Evolutionary conservation across 305 asterid genomes (phyloP).

Genomic region (Petunia hybrid): DNA sequence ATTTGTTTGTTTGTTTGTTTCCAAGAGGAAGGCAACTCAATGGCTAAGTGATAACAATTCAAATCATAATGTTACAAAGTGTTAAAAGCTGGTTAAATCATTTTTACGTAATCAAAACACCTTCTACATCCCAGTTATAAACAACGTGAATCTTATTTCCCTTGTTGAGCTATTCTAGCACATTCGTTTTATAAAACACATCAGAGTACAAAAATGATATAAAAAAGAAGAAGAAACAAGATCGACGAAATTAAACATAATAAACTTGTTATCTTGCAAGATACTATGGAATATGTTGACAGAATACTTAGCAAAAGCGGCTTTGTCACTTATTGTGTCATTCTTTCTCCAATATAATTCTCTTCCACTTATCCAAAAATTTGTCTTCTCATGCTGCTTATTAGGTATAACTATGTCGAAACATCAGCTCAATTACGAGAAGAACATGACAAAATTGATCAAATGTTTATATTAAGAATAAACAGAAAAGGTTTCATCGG

Average conservation of each 20-base stretch:
- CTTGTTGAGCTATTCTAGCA: too few species aligned
- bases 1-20: neutral
- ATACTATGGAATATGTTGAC: neutral
- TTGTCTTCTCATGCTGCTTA: neutral
- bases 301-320: neutral
- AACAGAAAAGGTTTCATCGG: neutral
- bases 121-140: too few species aligned
- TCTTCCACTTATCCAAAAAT: neutral
- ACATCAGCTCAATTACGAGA: neutral
- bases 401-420: neutral
- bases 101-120: too few species aligned
- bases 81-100: too few species aligned
- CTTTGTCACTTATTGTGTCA: neutral
- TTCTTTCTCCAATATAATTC: neutral
- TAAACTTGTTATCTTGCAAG: too few species aligned
- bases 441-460: slow-evolving; percentile 13
- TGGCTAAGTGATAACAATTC: neutral
- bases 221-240: too few species aligned
- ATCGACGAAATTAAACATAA: too few species aligned
- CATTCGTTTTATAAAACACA: too few species aligned
- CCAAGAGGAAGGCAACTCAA: neutral
- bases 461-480: slow-evolving; percentile 8
- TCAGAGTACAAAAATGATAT: too few species aligned
- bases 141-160: too few species aligned
- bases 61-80: neutral